Base-by-base conservation (phyloP, 2,329 filamentous ascomycete species). In the Xylariaceae sp. region DNA sequence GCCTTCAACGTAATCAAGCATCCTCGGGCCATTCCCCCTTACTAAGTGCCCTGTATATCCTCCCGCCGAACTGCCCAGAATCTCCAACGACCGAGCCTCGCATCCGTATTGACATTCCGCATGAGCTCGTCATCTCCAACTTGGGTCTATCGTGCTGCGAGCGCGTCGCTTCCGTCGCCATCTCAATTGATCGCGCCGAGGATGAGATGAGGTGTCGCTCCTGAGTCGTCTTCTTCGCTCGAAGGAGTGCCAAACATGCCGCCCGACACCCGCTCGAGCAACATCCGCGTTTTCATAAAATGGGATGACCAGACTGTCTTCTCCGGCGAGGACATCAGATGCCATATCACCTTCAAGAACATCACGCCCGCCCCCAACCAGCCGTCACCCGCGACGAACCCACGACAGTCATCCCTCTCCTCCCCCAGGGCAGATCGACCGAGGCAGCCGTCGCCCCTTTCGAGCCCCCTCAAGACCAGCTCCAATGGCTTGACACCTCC, bases 281-380 rank as follows among this genome's bases (percentile, higher is more conserved):
- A 95, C 75, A 90, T 99, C 68, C 88, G 91, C 69, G 92, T 96
- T 71, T 96, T 92, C 69, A 89, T 99, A 69, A 85, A 86, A 73
- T 99, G 92, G 88, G 87, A 90, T 68, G 89, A 95, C 66, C 85
- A 92, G 69, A 91, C 89, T 54, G 89, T 99, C 62, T 99, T 97
- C 72, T 89, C 94, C 49, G 94, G 94, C 70, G 94, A 99, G 76
- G 87, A 96, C 65, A 82, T 97, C 65, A 89, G 91, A 73, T 97
- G 94, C 72, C 90, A 86, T 59, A 95, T 99, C 68, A 96, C 89
- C 44, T 99, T 99, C 74, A 92, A 87, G 72, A 99, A 99, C 68
- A 80, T 91, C 55, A 78, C 82, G 39, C 65, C 79, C 44, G 72
- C 71, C 36, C 57, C 68, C 33, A 66, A 57, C 41, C 68, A 71